phyloP scores from a whole-genome alignment of 805 yeast species.

The Naumovozyma baii region DNA sequence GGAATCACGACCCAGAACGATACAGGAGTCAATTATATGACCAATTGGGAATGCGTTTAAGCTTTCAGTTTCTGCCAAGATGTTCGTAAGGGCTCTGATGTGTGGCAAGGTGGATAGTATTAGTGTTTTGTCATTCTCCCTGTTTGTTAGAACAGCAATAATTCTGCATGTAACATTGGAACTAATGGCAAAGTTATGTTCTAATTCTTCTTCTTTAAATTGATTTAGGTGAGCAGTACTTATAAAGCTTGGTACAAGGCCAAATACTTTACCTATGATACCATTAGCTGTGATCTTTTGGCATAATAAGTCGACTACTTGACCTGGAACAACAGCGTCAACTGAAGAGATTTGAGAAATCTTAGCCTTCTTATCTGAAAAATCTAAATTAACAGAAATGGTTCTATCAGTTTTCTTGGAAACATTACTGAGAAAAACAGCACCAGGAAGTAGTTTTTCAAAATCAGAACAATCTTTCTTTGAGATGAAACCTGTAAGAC shows the following conservation, averaged over 20 bases:
- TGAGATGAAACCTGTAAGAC: conserved; percentile 61
- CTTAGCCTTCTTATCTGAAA: conserved; percentile 38
- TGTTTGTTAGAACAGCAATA: conserved; percentile 45
- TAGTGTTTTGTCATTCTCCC: conserved; percentile 45
- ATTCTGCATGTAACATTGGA: conserved; percentile 61
- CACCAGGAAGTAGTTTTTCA: conserved; percentile 44
- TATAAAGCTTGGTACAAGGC: conserved; percentile 63
- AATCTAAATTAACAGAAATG: conserved; percentile 45
- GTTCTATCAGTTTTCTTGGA: conserved; percentile 36
- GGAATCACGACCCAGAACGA: conserved; percentile 50
- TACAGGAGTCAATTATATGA: conserved; percentile 43
- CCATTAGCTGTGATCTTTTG: conserved; percentile 54
- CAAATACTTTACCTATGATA: conserved; percentile 60
- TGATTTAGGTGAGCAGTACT: conserved; percentile 55
- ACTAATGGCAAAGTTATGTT: conserved; percentile 60
- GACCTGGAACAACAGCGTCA: conserved; percentile 82
- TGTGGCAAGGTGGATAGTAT: conserved; percentile 53
- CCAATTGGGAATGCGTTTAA: conserved; percentile 72
- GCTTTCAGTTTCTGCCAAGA: conserved; percentile 25
- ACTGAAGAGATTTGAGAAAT: conserved; percentile 54
- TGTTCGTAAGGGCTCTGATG: conserved; percentile 29
- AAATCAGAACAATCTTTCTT: conserved; percentile 48
- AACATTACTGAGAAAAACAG: conserved; percentile 56
- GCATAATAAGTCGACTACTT: conserved; percentile 62
- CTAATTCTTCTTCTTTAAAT: conserved; percentile 38